These are phyloP conservation scores for Ophiostoma triangulosporum DNA, from an alignment of 2,329 filamentous ascomycete species.

Conservation along the genomic window DNA sequence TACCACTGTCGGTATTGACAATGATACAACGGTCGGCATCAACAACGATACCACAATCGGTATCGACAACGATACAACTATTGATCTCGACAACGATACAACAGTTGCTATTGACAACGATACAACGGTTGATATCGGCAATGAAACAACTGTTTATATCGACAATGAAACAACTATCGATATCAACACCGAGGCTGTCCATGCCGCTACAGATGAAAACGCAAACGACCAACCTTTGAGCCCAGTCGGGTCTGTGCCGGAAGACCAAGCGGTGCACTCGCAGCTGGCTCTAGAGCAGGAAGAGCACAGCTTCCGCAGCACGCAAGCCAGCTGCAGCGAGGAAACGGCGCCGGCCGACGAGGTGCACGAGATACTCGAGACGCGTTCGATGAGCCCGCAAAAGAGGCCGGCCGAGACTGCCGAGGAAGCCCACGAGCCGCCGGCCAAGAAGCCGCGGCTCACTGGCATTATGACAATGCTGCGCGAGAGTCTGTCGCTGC, in stretches of 20 bases:
- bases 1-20: not conserved
- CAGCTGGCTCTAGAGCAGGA: conserved; percentile 17
- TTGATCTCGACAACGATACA: no score
- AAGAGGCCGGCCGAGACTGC: not conserved
- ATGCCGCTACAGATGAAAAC: not conserved
- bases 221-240: not conserved
- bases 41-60: not conserved
- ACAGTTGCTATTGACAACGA: not conserved
- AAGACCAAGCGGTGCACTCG: conserved; percentile 19
- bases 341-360: conserved; percentile 7
- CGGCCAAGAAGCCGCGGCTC: conserved; percentile 22
- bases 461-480: conserved; percentile 41
- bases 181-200: not conserved
- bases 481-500: conserved; percentile 41
- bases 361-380: no score
- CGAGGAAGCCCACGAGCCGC: not conserved
- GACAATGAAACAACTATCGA: not conserved
- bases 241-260: not conserved
- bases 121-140: not conserved
- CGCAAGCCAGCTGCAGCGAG: not conserved
- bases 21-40: not conserved
- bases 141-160: not conserved
- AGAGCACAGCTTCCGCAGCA: conserved; percentile 13
- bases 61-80: not conserved
- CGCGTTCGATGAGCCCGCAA: not conserved